Base-by-base conservation (phyloP, 2,329 filamentous ascomycete species). In the Dryadomyces quercivorus region DNA sequence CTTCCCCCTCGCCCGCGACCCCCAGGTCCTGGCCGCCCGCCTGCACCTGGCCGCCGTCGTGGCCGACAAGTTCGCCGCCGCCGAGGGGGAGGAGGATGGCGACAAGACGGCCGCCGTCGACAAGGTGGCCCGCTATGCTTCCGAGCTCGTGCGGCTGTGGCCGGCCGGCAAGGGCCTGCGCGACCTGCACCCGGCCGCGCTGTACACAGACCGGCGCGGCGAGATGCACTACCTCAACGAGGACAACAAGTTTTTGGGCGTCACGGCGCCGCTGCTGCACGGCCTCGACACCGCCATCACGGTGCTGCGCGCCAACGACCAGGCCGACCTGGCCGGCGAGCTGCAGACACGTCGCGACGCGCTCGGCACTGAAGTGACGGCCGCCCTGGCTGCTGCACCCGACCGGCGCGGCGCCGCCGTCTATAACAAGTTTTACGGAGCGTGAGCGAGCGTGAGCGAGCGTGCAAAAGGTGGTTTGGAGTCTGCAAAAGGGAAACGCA, bases 211-310 rank as follows among this genome's bases (percentile, higher is more conserved):
- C 40, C 55, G 62, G 13, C 20, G 50, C 13, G 42, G 59, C 12
- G 60, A 61, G 50, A 55, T 69, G 62, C 50, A 52, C 34, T 73
- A 71, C 59, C 60, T 75, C 38, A 50, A 50, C 26, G 38, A 63
- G 34, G 59, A 61, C 52, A 68, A 66, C 63, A 66, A 66, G 56
- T 72, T 71, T 56, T 48, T 72, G 18, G 56, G 59, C 46, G 51
- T 66, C n/a, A 66, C 65, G 3, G 58, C 66, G 10, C 70, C 70
- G 44, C 61, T 73, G 31, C 60, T 74, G 51, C 65, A 69, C 61
- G 78, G 74, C 20, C 66, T 80, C 52, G 66, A 70, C 44, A 57
- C 72, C 57, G 73, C 77, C 15, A 63, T 68, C 45, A 63, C 74
- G 58, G 64, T 76, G 15, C 62, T 75, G 46, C 63, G 64, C 50